Evolutionary conservation across 129 eudicot species (phyloP), one percentile per base, ranked within the genome.

Genomic region (Ambrosia trifida): DNA sequence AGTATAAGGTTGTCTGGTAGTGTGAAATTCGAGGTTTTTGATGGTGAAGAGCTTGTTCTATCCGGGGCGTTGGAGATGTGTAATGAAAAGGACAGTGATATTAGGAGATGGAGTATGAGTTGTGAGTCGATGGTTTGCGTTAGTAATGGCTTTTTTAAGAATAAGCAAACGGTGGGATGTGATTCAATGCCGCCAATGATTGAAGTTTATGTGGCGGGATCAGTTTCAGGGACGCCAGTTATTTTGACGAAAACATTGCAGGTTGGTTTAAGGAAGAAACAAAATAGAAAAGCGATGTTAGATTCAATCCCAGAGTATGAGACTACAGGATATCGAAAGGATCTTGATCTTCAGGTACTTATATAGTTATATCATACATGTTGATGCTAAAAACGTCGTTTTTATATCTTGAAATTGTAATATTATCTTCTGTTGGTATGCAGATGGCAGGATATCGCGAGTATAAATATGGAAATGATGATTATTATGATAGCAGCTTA

Each of bases 151-250:
- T 86, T 88, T 69, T 66, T 91, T 72, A 86, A 88, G 75, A 83
- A 84, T n/a, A 87, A 80, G 60, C 83, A 82, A 30, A 73, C 61
- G 13, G 41, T 3, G 85, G 80, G 80, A 57, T 67, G 80, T 64
- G 93, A 88, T 72, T 69, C 83, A 41, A 6, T 68, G 62, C 82
- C 81, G 8, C 97, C 96, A 10, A 84, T 81, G 20, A 76, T 91
- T 17, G 97, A 91, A 78, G 96, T 91, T 54, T 91, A 86, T 74
- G 84, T 88, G 35, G 90, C 97, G 0, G 97, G 97, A 35, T 79
- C 85, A 30, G 86, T 78, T 36, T 82, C 82, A 0, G 93, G 90
- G 36, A 78, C 87, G 24, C 97, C 97, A 0, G 64, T 88, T 35
- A 88, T 91, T 58, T 81, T 91, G 69, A 91, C 93, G 11, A 86